These are phyloP conservation scores for Saxispiralis lemnorum DNA, from an alignment of 495 filamentous ascomycete species.

Conservation along the genomic window DNA sequence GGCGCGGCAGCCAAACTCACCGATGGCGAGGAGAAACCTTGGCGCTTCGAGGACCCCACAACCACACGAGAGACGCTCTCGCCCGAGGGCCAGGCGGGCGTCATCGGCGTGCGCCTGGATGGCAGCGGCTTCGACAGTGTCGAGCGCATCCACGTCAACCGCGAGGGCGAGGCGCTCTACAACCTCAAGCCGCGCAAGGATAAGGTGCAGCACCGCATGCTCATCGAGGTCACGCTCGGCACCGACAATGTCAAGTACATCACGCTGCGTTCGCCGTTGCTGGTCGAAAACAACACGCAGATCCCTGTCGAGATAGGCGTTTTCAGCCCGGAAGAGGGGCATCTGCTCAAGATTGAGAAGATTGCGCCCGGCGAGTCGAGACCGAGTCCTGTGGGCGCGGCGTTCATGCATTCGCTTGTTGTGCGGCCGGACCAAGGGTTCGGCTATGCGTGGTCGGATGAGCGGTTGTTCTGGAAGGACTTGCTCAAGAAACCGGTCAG, in stretches of 20 bases:
- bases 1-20: constrained; percentile 58
- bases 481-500: constrained; percentile 64
- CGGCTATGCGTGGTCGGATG: constrained; percentile 83
- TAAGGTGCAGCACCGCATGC: constrained; percentile 63
- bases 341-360: constrained; percentile 94
- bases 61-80: constrained; percentile 82
- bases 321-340: constrained; percentile 70
- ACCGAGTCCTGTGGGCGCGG: constrained; percentile 81
- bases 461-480: constrained; percentile 82
- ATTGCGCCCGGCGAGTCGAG: constrained; percentile 80
- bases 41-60: constrained; percentile 90
- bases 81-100: constrained; percentile 58
- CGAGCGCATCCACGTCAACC: constrained; percentile 69
- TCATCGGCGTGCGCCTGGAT: constrained; percentile 69
- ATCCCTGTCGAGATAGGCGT: constrained; percentile 92
- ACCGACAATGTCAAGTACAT: constrained; percentile 93
- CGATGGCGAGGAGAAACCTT: constrained; percentile 82
- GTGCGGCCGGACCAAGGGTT: constrained; percentile 90
- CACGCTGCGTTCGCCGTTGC: constrained; percentile 82
- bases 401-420: constrained; percentile 77
- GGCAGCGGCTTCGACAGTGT: constrained; percentile 85
- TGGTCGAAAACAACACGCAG: constrained; percentile 94
- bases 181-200: constrained; percentile 70
- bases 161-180: constrained; percentile 86
- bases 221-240: constrained; percentile 82